Evolutionary conservation across 371 early-diverging fungal genomes (phyloP), one percentile per base, ranked within the genome.

Genomic region (Mortierella sp.): DNA sequence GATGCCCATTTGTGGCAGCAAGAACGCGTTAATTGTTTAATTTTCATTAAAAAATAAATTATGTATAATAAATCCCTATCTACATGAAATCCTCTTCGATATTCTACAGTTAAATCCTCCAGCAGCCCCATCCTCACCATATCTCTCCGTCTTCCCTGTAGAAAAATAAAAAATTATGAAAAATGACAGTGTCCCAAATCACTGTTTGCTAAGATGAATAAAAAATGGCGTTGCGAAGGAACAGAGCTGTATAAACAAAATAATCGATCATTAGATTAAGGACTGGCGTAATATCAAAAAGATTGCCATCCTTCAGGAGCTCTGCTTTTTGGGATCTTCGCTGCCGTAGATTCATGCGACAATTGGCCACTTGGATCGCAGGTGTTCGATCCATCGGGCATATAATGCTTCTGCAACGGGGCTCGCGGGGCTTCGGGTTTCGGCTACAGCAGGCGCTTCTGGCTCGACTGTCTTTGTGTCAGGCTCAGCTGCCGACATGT

Each of bases 341-440:
- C 83, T 81, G 76, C 83, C 83, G 63, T 81, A 81, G 64, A 77
- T 73, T 78, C 78, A 75, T 75, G 78, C 75, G 72, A 75, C 75
- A 75, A 84, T 84, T 24, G 80, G 80, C 85, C 85, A 85, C 60
- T 85, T 85, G 39, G 78, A 78, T 39, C 80, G 62, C 65, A 85
- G 57, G 40, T 83, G 85, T n/a, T 83, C 85, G 37, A 85, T 83
- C 85, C 85, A 85, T 35, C 80, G 75, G 8, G 81, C 70, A 70
- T 83, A 85, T 22, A 85, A 59, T 9, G 84, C 79, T 55, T 85
- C 85, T 1, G 83, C 73, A 12, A 85, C 83, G 9, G 85, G 84
- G 62, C 84, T 76, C 1, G 78, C 75, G 1, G 79, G 47, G 40
- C 74, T 71, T 10, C 70, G 64, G 3, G 73, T 30, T n/a, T 62